Percentiles rank a stretch among this genome's conserved stretches.
Conservation (phyloP, 1,284 basidiomycete species). For the Leucoagaricus sp. region DNA sequence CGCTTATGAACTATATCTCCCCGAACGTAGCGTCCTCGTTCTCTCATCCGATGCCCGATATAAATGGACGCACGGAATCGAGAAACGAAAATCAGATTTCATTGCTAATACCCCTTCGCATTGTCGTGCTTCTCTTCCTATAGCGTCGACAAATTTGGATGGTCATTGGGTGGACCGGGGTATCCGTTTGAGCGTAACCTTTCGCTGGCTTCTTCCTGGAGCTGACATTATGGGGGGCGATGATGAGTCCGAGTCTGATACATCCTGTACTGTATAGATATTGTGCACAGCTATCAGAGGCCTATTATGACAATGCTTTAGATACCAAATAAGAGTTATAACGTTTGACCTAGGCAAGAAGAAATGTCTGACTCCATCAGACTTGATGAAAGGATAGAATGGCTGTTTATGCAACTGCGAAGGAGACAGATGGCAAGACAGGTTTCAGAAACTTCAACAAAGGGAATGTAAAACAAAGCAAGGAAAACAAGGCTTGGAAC, state of each 20-base stretch:
- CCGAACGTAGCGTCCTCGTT: constrained; percentile 66
- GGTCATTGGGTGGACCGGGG: constrained; percentile 51
- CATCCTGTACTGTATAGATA: too few relatives aligned
- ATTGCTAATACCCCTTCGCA: constrained; percentile 19
- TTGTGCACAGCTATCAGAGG: too few relatives aligned
- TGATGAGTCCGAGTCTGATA: neutral
- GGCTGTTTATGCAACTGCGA: too few relatives aligned
- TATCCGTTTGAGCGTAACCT: constrained; percentile 72
- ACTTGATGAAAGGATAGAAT: too few relatives aligned
- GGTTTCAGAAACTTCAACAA: too few relatives aligned
- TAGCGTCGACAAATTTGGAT: neutral
- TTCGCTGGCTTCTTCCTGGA: constrained; percentile 76
- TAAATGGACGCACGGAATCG: constrained; percentile 49
- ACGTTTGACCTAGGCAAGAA: too few relatives aligned
- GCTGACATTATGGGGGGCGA: constrained; percentile 67
- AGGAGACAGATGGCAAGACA: too few relatives aligned
- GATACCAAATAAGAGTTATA: too few relatives aligned
- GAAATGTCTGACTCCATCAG: too few relatives aligned
- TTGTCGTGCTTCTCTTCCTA: neutral
- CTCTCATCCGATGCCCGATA: constrained; percentile 76
- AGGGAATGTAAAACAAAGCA: too few relatives aligned
- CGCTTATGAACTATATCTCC: constrained; percentile 58
- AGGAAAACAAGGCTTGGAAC: too few relatives aligned
- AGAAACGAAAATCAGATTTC: constrained; percentile 33
- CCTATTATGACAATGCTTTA: too few relatives aligned